These are phyloP conservation scores for Podospora fimiseda DNA, from an alignment of 495 filamentous ascomycete genomes.

Conservation along the genomic window DNA sequence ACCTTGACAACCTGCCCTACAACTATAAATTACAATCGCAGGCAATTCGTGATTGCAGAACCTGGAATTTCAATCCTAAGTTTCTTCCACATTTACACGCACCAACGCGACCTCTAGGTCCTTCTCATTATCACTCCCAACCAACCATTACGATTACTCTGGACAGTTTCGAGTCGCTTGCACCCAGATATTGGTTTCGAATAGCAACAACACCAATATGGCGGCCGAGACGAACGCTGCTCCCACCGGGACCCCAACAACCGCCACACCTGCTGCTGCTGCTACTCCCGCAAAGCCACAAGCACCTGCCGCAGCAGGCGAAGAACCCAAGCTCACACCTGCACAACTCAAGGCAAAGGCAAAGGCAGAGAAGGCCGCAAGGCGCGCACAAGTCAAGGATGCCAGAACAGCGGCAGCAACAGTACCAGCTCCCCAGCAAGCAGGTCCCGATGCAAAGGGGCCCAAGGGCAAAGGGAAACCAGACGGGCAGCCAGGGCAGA, in stretches of 20 bases:
- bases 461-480: constrained; percentile 46
- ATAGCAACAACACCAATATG: constrained; percentile 12
- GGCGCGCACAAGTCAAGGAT: constrained; percentile 58
- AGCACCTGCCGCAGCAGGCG: constrained; percentile 7
- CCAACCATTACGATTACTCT: neutral
- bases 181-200: neutral
- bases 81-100: neutral
- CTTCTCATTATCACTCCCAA: neutral
- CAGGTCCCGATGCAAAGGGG: constrained; percentile 30
- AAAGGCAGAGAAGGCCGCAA: constrained; percentile 72
- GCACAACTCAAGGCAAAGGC: constrained; percentile 70
- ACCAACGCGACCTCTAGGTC: neutral
- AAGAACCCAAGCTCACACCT: constrained; percentile 45
- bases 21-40: too few species aligned
- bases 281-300: neutral
- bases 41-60: too few species aligned
- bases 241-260: constrained; percentile 8
- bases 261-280: neutral
- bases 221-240: constrained; percentile 19
- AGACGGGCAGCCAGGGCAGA: constrained; percentile 31
- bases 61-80: neutral
- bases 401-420: constrained; percentile 28
- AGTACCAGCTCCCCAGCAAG: constrained; percentile 6
- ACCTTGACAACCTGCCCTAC: too few species aligned
- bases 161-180: too few species aligned